These are phyloP conservation scores for Vitis vinifera DNA, from an alignment of 164 flowering plant species.

Conservation along the genomic window ASM3070453v1 NC_081815.1:2509501-2510000, in stretches of 20 bases:
- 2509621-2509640: no score
- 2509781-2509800: slow-evolving; percentile 85
- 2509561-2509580: no score
- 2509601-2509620: no score
- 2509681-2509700: slow-evolving; percentile 28
- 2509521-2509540: no score
- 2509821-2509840: slow-evolving; percentile 82
- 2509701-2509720: slow-evolving; percentile 72
- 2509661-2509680: background rate
- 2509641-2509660: no score
- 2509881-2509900: slow-evolving; percentile 97
- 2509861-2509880: slow-evolving; percentile 56
- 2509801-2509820: slow-evolving; percentile 80
- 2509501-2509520: no score
- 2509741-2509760: slow-evolving; percentile 77
- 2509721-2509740: slow-evolving; percentile 62
- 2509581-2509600: no score
- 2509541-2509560: no score
- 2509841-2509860: slow-evolving; percentile 97
- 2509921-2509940: slow-evolving; percentile 90
- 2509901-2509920: slow-evolving; percentile 86
- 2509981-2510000: background rate
- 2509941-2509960: slow-evolving; percentile 81
- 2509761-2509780: slow-evolving; percentile 82
- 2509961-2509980: slow-evolving; percentile 52